Base-by-base conservation (phyloP, 2,329 filamentous ascomycete species). In the Magnaporthiopsis rhizophila region DNA sequence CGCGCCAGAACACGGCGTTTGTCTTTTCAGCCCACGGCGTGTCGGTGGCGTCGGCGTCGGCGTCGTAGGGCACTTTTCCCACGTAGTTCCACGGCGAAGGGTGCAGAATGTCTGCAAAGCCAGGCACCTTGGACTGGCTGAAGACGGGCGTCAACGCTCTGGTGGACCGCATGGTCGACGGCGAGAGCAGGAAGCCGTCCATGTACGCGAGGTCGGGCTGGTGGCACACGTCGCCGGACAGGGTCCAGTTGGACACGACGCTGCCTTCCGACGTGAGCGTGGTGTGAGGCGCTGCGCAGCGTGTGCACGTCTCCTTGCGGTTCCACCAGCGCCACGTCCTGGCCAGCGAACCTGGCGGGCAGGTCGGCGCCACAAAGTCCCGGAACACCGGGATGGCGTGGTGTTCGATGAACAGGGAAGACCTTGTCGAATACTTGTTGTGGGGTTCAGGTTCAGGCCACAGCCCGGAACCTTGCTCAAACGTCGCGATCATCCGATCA, bases 1-100 rank as follows among this genome's bases (percentile, higher is more conserved):
- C 83, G 2, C 83, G 79, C 84, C 83, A 86, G 65, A 83, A 80
- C 56, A 85, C 71, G 30, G 71, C 74, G 61, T 84, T 79, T 8
- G 71, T 64, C 69, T 86, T 86, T 24, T 78, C 69, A 0, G 75
- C 71, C 81, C 82, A 82, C 13, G 77, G 71, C 9, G 77, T 65
- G 64, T 81, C 79, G 12, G 75, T 72, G 4, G 71, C 72, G 45
- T 62, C 61, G 9, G 21, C 32, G 30, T n/a, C 32, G 12, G 71
- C 69, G 34, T 78, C 74, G 65, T 80, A 80, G 4, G 71, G 71
- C 53, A 74, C 71, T 66, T 77, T 77, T 50, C 75, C 73, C 15
- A 71, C 67, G 62, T 74, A 79, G 65, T 76, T 77, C 74, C 75
- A 76, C 9, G 76, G 75, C 57, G 72, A 74, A 0, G 78, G 79